Conservation (phyloP, 1,284 basidiomycete genomes). For the Pseudozyma hubeiensis region DNA sequence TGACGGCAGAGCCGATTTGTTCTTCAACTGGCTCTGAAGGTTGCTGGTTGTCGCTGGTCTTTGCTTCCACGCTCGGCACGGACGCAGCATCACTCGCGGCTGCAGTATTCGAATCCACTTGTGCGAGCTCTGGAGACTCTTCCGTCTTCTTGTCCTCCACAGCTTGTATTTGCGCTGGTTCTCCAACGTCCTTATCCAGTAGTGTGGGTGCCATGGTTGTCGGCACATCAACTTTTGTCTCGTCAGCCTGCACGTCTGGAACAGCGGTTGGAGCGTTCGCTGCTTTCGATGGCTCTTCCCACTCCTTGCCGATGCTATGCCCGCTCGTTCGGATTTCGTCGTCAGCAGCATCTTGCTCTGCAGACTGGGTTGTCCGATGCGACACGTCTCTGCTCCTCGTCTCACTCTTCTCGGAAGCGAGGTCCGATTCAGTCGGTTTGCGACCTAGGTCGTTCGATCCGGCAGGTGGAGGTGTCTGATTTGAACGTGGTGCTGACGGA, state of each 20-base stretch:
- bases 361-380: conserved; percentile 16
- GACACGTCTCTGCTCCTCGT: conserved; percentile 30
- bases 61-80: no score
- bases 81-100: no score
- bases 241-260: neutral
- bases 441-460: conserved; percentile 21
- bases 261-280: neutral
- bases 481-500: conserved; percentile 21
- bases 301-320: neutral
- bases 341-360: neutral
- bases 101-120: no score
- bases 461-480: conserved; percentile 28
- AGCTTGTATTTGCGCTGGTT: no score
- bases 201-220: no score
- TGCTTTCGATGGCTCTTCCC: neutral
- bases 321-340: neutral
- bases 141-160: no score
- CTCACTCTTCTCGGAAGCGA: conserved; percentile 32
- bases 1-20: no score
- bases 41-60: no score
- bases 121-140: no score
- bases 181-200: no score
- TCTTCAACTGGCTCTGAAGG: no score
- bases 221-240: neutral
- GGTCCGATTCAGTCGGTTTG: conserved; percentile 17